Percentiles rank a stretch among this genome's conserved stretches.
Evolutionary conservation across 2,329 filamentous ascomycete species (phyloP).

Genomic region (Venturia oleaginea): DNA sequence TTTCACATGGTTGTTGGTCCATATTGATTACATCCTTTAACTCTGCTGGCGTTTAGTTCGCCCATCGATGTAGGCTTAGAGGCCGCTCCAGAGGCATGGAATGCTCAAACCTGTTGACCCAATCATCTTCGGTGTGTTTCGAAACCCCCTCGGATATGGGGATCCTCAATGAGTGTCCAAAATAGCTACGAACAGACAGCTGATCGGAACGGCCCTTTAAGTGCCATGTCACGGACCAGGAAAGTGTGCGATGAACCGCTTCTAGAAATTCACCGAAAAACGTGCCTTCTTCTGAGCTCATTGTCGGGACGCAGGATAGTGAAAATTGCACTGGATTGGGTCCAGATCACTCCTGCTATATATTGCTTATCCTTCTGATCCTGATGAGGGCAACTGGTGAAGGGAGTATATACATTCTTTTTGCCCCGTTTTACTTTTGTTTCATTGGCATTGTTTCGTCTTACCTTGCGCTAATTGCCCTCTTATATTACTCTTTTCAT

Average conservation of each 20-base stretch:
- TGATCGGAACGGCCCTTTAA: neutral
- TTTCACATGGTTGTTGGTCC: neutral
- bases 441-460: neutral
- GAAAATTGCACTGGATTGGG: neutral
- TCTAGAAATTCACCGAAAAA: neutral
- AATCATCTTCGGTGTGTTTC: neutral
- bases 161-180: neutral
- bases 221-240: neutral
- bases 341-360: neutral
- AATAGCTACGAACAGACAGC: neutral
- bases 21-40: neutral
- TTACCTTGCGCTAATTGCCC: neutral
- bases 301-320: neutral
- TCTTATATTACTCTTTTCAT: neutral
- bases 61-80: neutral
- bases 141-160: neutral
- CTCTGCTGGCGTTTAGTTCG: neutral
- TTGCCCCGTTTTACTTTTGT: constrained; percentile 2
- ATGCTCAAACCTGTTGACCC: neutral
- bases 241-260: neutral
- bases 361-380: neutral
- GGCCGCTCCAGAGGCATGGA: neutral
- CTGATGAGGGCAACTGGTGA: neutral
- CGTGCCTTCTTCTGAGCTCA: neutral
- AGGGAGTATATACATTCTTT: neutral